Evolutionary conservation across 345 rosid genomes (phyloP), one percentile per base, ranked within the genome.

Genomic region (Eucalyptus brandiana): DNA sequence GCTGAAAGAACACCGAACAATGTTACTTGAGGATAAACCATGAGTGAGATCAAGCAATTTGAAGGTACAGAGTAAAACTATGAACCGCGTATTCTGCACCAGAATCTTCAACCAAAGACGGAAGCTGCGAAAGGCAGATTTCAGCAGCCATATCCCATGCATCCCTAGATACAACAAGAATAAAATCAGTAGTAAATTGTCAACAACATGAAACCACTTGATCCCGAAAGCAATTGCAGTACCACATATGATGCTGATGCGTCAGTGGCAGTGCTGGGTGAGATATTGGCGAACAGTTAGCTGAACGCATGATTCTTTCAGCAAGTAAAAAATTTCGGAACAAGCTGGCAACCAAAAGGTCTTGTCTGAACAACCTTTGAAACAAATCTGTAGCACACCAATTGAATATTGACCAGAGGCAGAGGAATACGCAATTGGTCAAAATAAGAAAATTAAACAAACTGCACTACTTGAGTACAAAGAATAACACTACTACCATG

Each of bases 111-210:
- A 97, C 96, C 92, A 98, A 93, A 86, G 96, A 93, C 40, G 99
- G 97, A 92, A 97, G 98, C 94, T 94, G 99, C 86, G 97, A 97
- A 89, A 98, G 99, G 93, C 99, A 98, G 92, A 97, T 98, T 94
- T 98, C 99, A 91, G 97, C 98, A 92, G 99, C 99, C 99, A 96
- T 97, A 91, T 98, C 99, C 99, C 99, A 98, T 80, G 99, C 99
- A 95, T 96, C 99, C 99, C 99, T 97, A 23, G 48, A 89, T 97
- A 96, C 87, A 91, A 50, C 56, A 80, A 44, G 87, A 34, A 62
- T 37, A 28, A 86, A 26, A 86, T 42, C 51, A 90, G 9, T 47
- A 86, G 88, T 62, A 40, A 87, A 86, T 50, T 50, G 16, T 86
- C 54, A 8, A 14, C 24, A 30, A 18, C 48, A 56, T 49, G 15